Evolutionary conservation across 1,139 yeast species (phyloP).

Genomic region (Taphrina confusa): DNA sequence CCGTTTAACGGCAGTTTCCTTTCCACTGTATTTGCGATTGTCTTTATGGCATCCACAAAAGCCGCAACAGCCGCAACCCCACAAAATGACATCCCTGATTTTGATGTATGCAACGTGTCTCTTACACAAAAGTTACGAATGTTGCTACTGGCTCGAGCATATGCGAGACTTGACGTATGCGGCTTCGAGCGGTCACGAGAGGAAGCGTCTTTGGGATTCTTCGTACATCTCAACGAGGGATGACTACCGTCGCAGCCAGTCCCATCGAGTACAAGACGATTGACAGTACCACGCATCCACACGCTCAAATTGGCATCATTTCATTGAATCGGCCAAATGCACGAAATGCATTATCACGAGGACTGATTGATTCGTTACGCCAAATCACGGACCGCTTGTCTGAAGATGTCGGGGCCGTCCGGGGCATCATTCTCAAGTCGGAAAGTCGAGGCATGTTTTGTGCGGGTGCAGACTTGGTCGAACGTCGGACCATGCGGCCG

Average conservation of each 20-base stretch:
- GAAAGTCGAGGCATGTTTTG: slow-evolving; percentile 20
- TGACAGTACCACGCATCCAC: slow-evolving; percentile 10
- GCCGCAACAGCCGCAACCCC: too few species aligned
- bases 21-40: too few species aligned
- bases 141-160: too few species aligned
- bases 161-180: too few species aligned
- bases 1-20: too few species aligned
- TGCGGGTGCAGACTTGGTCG: slow-evolving; percentile 32
- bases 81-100: too few species aligned
- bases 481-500: slow-evolving; percentile 23
- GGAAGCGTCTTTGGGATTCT: too few species aligned
- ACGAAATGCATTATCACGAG: slow-evolving; percentile 21
- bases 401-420: slow-evolving; percentile 4
- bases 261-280: not conserved
- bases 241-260: not conserved
- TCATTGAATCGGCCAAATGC: slow-evolving; percentile 23
- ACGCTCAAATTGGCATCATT: slow-evolving; percentile 21
- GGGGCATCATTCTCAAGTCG: slow-evolving; percentile 18
- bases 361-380: slow-evolving; percentile 1
- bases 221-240: not conserved
- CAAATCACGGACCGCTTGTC: not conserved
- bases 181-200: too few species aligned
- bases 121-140: too few species aligned
- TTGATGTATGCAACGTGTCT: too few species aligned
- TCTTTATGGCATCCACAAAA: too few species aligned